phyloP scores from a whole-genome alignment of 164 flowering plant genomes.

The Stephania cephalantha region DNA sequence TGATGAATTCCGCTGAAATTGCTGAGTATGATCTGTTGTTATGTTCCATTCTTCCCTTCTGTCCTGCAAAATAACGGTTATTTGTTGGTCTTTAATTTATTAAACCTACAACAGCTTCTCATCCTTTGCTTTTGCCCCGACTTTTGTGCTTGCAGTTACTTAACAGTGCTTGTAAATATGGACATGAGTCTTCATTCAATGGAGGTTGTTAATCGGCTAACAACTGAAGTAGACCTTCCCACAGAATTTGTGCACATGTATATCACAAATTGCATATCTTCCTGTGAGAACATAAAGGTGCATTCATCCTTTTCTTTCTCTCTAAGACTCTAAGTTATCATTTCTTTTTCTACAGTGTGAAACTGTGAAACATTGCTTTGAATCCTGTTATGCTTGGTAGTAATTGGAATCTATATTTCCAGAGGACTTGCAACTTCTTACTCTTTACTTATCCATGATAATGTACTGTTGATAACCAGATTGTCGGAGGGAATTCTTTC shows the following conservation, averaged over 20 bases:
- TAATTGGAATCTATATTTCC: not conserved
- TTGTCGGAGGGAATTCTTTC: not conserved
- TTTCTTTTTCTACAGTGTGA: not conserved
- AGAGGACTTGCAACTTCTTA: not conserved
- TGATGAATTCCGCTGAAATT: slow-evolving; percentile 85
- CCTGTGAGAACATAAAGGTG: slow-evolving; percentile 89
- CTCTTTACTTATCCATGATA: not conserved
- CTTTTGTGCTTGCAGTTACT: slow-evolving; percentile 49
- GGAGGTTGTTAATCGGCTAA: slow-evolving; percentile 98
- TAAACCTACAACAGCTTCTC: not conserved
- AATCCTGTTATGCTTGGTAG: not conserved
- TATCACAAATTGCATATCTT: slow-evolving; percentile 86
- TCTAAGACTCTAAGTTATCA: slow-evolving; percentile 4
- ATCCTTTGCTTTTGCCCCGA: not conserved
- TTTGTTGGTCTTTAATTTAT: not conserved
- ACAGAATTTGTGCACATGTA: slow-evolving; percentile 84
- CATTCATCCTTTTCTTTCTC: slow-evolving; percentile 1
- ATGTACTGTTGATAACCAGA: not conserved
- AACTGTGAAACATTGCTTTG: not conserved
- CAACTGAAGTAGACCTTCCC: slow-evolving; percentile 84
- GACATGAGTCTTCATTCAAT: slow-evolving; percentile 98
- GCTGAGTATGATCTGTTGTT: slow-evolving; percentile 49
- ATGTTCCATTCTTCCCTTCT: not conserved
- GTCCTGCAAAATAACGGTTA: not conserved
- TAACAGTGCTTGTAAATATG: slow-evolving; percentile 87